Evolutionary conservation across 1,139 yeast genomes (phyloP), one percentile per base, ranked within the genome.

Genomic region (Nakaseomyces uthaithaninus): DNA sequence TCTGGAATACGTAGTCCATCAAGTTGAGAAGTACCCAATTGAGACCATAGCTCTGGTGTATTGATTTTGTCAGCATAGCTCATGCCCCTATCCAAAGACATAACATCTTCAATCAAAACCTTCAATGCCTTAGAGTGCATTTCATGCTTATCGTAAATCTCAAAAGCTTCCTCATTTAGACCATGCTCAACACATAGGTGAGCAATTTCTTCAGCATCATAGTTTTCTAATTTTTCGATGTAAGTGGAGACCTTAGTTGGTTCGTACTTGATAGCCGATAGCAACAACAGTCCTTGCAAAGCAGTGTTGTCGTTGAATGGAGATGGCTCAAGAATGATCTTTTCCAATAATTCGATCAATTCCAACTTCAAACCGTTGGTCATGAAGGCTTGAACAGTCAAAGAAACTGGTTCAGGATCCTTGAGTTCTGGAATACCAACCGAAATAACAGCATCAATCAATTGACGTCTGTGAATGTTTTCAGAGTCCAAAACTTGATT

Each of bases 371-470:
- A 73, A 51, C 89, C 95, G 49, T 91, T 93, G 51, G 83, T 87
- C 97, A 93, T 87, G 62, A 91, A 89, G 1, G 97, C 94, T 69
- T 89, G 91, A 42, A 91, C 98, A 23, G 96, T 91, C 51, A 91
- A 71, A 8, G 97, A 87, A 48, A 91, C 86, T 42, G 95, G 95
- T 65, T 91, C 96, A 16, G 99, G 96, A 55, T 85, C 94, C 48
- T 75, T 84, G 45, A 89, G 74, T 66, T 91, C 98, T 20, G 98
- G 97, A 51, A 91, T 89, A 45, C 97, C 98, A 45, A 94, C 85
- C 36, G 95, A 89, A 48, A 91, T 87, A 49, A 91, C 87, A 62
- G 89, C 95, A 56, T 91, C 99, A 52, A 91, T 72, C 60, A 91
- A 72, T 60, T 80, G 93, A 59, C 95, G 80, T 67, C 95, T 80